Conservation (phyloP, 2,329 filamentous ascomycete genomes). For the Ramularia collo-cygni region DNA sequence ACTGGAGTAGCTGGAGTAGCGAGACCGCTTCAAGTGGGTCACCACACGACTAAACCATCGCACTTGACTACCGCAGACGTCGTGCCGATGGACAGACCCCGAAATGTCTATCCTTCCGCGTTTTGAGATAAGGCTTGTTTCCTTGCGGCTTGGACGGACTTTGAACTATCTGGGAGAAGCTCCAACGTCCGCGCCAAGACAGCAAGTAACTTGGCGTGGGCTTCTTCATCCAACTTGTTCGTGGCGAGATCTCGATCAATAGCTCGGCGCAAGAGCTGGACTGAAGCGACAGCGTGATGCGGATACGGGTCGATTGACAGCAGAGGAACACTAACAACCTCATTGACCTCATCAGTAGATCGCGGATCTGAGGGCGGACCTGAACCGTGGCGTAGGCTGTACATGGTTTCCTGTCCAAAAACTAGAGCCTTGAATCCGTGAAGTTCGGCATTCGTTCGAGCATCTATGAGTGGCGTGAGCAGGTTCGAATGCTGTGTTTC, state of each 20-base stretch:
- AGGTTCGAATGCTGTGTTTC: slow-evolving; percentile 7
- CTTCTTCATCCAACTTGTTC: slow-evolving; percentile 3
- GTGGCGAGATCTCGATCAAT: slow-evolving; percentile 7
- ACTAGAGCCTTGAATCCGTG: slow-evolving; percentile 6
- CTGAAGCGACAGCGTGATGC: slow-evolving; percentile 7
- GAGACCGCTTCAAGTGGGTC: too few species aligned
- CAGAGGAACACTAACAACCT: slow-evolving; percentile 3
- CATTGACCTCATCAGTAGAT: not conserved
- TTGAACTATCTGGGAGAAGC: slow-evolving; percentile 7
- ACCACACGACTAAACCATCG: too few species aligned
- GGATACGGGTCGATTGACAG: slow-evolving; percentile 9
- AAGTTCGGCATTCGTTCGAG: slow-evolving; percentile 7
- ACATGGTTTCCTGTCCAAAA: slow-evolving; percentile 8
- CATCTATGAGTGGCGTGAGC: slow-evolving; percentile 4
- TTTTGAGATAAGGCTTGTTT: slow-evolving; percentile 1
- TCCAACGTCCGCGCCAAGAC: slow-evolving; percentile 3
- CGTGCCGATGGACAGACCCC: too few species aligned
- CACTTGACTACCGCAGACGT: too few species aligned
- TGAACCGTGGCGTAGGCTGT: not conserved
- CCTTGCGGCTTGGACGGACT: slow-evolving; percentile 8
- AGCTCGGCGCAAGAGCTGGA: slow-evolving; percentile 10
- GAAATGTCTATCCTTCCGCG: too few species aligned
- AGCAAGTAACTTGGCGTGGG: slow-evolving; percentile 3
- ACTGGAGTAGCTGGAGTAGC: too few species aligned
- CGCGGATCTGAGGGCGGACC: too few species aligned